Evolutionary conservation across 1,284 basidiomycete species (phyloP), one percentile per base, ranked within the genome.

Genomic region (Hortiboletus rubellus): DNA sequence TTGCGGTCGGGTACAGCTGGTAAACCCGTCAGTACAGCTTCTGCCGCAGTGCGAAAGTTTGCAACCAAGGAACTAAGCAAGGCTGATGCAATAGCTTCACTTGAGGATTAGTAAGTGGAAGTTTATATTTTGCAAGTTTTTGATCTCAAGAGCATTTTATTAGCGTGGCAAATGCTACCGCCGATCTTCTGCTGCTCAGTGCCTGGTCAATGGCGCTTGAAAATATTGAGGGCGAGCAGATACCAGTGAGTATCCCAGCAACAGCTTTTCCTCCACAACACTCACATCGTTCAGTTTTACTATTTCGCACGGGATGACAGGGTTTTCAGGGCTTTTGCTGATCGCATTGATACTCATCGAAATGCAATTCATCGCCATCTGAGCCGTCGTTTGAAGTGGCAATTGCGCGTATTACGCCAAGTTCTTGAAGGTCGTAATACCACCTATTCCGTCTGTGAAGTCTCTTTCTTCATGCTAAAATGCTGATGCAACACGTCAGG

Each of bases 251-350:
- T 60, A 54, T 55, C 37, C 34, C 24, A 33, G 18, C 30, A 38
- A 17, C 30, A 41, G 43, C 46, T 37, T 31, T 44, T 30, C 18
- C 6, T 53, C 34, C 17, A 12, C 22, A 46, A 38, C 3, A 49
- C 52, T 67, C 40, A 64, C 58, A 11, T 44, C 22, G 11, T 56
- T 38, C 52, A 92, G 91, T 77, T 82, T 18, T 91, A 85, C 59
- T 91, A 87, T 69, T 92, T 92, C 65, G 90, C 90, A 55, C 82
- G 90, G 37, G 90, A 92, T 69, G 87, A 91, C 60, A 83, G 91
- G 34, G 83, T 90, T 15, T 91, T 87, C 71, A 85, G 80, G 61
- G 82, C 83, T 3, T 91, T 92, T 63, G 73, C 76, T 27, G 85
- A 89, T 34, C 78, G 82, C 40, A 57, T 89, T 17, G 80, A 88